Conservation (phyloP, 1,139 yeast genomes). For the Blastobotrys apis region DNA sequence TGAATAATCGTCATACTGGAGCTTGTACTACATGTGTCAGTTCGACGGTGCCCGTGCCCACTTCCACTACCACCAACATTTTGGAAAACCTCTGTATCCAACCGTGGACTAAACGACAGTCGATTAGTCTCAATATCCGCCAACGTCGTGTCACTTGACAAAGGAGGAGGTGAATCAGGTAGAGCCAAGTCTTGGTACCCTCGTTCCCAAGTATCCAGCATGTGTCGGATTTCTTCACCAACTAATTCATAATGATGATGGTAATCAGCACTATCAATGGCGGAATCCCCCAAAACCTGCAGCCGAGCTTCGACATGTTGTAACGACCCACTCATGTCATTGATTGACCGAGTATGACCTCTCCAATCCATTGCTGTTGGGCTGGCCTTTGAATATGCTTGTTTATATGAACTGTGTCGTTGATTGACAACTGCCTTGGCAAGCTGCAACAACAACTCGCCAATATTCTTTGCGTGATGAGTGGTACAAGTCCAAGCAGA, state of each 20-base stretch:
- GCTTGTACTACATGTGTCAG: conserved; percentile 13
- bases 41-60: conserved; percentile 13
- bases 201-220: conserved; percentile 33
- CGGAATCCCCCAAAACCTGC: conserved; percentile 30
- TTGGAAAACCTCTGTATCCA: not conserved
- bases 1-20: conserved; percentile 23
- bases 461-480: conserved; percentile 28
- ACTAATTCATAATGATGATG: conserved; percentile 29
- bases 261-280: conserved; percentile 22
- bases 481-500: conserved; percentile 34
- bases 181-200: conserved; percentile 19
- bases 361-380: conserved; percentile 15
- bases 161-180: no score
- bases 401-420: conserved; percentile 15
- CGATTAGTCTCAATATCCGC: conserved; percentile 11
- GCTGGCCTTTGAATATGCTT: conserved; percentile 12
- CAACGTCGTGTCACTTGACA: conserved; percentile 12
- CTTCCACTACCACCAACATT: not conserved
- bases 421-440: conserved; percentile 29
- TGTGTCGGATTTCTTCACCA: conserved; percentile 32
- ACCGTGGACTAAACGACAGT: not conserved
- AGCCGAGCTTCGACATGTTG: conserved; percentile 37
- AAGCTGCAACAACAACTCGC: conserved; percentile 30
- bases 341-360: conserved; percentile 23
- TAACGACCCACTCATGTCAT: conserved; percentile 28